These are phyloP conservation scores for Bipolaris sorokiniana DNA, from an alignment of 2,329 filamentous ascomycete species.

Conservation along the genomic window DNA sequence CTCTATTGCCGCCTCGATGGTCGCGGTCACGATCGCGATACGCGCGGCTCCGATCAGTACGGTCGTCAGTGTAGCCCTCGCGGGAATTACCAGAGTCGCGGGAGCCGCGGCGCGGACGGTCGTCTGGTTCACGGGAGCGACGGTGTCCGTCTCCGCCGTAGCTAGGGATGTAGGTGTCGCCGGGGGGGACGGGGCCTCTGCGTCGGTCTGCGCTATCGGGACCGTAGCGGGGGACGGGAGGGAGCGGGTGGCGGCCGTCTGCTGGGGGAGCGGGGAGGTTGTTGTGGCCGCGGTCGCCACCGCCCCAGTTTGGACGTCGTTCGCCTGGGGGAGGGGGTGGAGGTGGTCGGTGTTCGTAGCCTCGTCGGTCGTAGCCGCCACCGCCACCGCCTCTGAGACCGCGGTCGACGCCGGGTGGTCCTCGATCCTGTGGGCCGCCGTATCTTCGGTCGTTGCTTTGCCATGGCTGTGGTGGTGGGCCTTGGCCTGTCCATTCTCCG, in stretches of 20 bases:
- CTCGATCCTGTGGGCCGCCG: constrained; percentile 47
- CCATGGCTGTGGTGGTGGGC: constrained; percentile 44
- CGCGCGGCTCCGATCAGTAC: constrained; percentile 34
- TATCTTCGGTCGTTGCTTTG: constrained; percentile 45
- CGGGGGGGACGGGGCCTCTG: constrained; percentile 30
- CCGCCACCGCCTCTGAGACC: constrained; percentile 35
- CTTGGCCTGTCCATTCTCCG: constrained; percentile 62
- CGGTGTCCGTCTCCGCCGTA: constrained; percentile 44
- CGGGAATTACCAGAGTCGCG: constrained; percentile 45
- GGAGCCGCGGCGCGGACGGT: constrained; percentile 41
- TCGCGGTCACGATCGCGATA: constrained; percentile 31
- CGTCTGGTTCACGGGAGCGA: constrained; percentile 46
- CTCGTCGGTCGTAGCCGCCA: constrained; percentile 36
- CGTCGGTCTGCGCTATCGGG: constrained; percentile 31
- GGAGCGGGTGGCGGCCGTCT: constrained; percentile 45
- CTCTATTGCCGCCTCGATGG: constrained; percentile 25
- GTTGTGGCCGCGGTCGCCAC: constrained; percentile 31
- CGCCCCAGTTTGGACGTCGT: constrained; percentile 43
- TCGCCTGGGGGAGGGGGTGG: constrained; percentile 46
- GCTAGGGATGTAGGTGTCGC: constrained; percentile 55
- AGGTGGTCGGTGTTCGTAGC: constrained; percentile 40
- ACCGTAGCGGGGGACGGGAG: constrained; percentile 44
- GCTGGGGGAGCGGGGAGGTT: constrained; percentile 46
- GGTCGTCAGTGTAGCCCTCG: constrained; percentile 39
- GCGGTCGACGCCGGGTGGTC: constrained; percentile 48